Evolutionary conservation across 2,329 filamentous ascomycete genomes (phyloP).

Genomic region (Fusarium temperatum): DNA sequence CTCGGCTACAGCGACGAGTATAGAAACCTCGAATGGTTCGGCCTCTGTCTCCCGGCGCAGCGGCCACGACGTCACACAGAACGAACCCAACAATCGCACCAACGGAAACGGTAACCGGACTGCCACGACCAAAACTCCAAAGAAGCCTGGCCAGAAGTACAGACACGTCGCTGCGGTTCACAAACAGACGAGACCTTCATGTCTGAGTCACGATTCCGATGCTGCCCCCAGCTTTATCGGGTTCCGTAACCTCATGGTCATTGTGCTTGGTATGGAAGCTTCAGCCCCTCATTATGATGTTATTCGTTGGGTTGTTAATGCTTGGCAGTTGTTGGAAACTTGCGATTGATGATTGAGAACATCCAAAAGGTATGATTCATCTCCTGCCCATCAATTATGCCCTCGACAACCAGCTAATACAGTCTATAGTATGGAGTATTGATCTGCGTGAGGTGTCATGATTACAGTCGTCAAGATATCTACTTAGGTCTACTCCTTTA

Average conservation of each 20-base stretch:
- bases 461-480: conserved; percentile 82
- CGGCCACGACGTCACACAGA: conserved; percentile 41
- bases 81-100: conserved; percentile 33
- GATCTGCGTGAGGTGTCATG: conserved; percentile 90
- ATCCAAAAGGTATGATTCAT: conserved; percentile 78
- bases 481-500: conserved; percentile 81
- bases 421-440: conserved; percentile 83
- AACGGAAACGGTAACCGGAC: conserved; percentile 38
- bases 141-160: conserved; percentile 67
- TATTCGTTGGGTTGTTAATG: conserved; percentile 27
- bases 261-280: conserved; percentile 76
- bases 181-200: conserved; percentile 75
- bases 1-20: conserved; percentile 52
- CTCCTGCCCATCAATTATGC: background rate
- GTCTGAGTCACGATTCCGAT: conserved; percentile 83
- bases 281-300: conserved; percentile 23
- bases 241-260: conserved; percentile 95
- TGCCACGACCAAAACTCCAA: conserved; percentile 34
- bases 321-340: conserved; percentile 82
- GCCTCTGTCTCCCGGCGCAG: conserved; percentile 39
- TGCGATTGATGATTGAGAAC: conserved; percentile 95
- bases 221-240: conserved; percentile 85
- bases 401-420: conserved; percentile 4
- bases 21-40: conserved; percentile 44
- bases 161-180: conserved; percentile 93